These are phyloP conservation scores for Artemisia tridentata DNA, from an alignment of 129 eudicot species.

Conservation along the genomic window DNA sequence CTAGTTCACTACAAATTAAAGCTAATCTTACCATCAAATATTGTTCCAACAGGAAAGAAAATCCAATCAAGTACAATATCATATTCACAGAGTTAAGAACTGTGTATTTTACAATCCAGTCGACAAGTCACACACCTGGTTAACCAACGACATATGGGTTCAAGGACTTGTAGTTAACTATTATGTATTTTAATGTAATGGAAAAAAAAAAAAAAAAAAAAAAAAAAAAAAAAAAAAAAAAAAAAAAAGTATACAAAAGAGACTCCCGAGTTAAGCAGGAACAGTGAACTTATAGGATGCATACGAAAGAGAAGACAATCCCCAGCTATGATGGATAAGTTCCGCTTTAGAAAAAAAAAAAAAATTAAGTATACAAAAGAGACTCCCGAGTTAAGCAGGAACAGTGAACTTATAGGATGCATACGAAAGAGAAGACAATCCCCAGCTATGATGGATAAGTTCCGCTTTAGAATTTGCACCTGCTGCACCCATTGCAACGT, in stretches of 20 bases:
- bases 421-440: constrained; percentile 54
- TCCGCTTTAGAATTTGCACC: constrained; percentile 64
- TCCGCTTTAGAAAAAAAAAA: constrained; percentile 80
- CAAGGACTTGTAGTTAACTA: background rate
- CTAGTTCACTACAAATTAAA: background rate
- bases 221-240: too few species aligned
- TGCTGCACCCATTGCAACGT: constrained; percentile 87
- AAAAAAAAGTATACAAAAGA: background rate
- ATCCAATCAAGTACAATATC: constrained; percentile 7
- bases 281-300: constrained; percentile 64
- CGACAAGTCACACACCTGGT: background rate
- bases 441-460: constrained; percentile 79
- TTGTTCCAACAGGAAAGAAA: background rate
- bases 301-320: constrained; percentile 54
- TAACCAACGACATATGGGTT: background rate
- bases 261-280: background rate
- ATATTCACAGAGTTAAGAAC: constrained; percentile 11
- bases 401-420: constrained; percentile 64
- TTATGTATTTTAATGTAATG: too few species aligned
- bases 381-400: background rate
- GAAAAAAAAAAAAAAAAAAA: too few species aligned
- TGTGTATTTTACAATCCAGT: constrained; percentile 7
- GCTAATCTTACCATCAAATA: background rate
- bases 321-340: constrained; percentile 79
- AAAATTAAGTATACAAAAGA: background rate